A percentile compares a stretch with the other conserved stretches of the same genome.
phyloP scores from a whole-genome alignment of 768 basidiomycete species.

The Tylopilus felleus region DNA sequence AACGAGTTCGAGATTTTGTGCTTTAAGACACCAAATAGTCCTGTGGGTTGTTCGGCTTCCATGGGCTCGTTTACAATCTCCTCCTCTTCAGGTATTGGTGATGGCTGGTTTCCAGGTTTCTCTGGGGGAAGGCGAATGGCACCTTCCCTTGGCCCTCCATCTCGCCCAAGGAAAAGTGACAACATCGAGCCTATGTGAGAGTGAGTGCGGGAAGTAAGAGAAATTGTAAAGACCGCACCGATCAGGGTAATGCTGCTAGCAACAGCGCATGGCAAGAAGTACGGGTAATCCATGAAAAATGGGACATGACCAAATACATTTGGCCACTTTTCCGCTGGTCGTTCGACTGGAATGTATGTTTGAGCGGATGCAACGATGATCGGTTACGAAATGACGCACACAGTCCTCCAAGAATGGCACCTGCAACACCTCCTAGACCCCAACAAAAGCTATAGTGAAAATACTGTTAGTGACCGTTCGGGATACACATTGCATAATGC shows the following conservation, averaged over 20 bases:
- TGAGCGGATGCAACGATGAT: neutral
- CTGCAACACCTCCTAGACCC: slow-evolving; percentile 94
- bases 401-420: slow-evolving; percentile 80
- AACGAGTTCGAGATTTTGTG: slow-evolving; percentile 53
- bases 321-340: slow-evolving; percentile 86
- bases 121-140: slow-evolving; percentile 81
- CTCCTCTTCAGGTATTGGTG: slow-evolving; percentile 68
- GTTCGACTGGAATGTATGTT: slow-evolving; percentile 56
- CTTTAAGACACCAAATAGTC: slow-evolving; percentile 39
- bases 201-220: neutral
- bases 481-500: neutral
- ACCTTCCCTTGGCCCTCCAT: slow-evolving; percentile 87
- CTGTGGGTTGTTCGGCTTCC: slow-evolving; percentile 36
- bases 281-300: slow-evolving; percentile 80
- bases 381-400: slow-evolving; percentile 46
- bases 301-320: slow-evolving; percentile 58
- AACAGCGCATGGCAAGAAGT: slow-evolving; percentile 81
- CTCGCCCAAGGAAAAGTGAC: slow-evolving; percentile 82
- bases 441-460: slow-evolving; percentile 69
- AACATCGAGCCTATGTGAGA: slow-evolving; percentile 67
- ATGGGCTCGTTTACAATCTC: slow-evolving; percentile 46
- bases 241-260: slow-evolving; percentile 73
- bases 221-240: slow-evolving; percentile 40
- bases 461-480: neutral
- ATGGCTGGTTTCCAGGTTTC: slow-evolving; percentile 48